These are phyloP conservation scores for Coleophoma cylindrospora DNA, from an alignment of 2,329 filamentous ascomycete species.

Conservation along the genomic window DNA sequence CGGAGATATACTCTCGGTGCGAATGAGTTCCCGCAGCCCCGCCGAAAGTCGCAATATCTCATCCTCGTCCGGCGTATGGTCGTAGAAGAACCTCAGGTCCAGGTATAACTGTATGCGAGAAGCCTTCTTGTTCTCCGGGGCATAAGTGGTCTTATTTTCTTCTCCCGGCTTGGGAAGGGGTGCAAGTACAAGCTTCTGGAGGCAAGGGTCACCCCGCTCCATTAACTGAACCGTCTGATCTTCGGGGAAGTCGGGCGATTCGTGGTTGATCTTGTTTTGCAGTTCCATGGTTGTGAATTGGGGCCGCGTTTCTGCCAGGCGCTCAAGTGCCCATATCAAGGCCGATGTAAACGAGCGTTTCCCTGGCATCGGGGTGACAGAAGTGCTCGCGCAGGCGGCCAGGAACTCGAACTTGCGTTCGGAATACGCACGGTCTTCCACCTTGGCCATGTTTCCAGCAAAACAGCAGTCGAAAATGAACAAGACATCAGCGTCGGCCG, in stretches of 20 bases:
- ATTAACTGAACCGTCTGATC: background rate
- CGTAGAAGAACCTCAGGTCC: background rate
- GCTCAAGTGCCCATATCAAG: constrained; percentile 4
- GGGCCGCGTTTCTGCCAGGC: background rate
- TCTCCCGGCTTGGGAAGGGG: constrained; percentile 1
- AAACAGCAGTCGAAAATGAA: constrained; percentile 8
- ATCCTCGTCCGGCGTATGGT: background rate
- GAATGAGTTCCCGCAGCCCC: background rate
- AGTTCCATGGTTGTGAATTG: constrained; percentile 2
- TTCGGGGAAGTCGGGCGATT: constrained; percentile 2
- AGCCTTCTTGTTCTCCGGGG: background rate
- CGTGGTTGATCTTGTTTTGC: constrained; percentile 1
- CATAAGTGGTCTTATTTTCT: background rate
- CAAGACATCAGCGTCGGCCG: constrained; percentile 1
- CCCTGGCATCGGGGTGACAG: background rate
- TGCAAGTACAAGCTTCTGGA: constrained; percentile 4
- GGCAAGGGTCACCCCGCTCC: constrained; percentile 3
- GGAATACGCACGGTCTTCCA: background rate
- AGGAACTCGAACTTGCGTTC: constrained; percentile 3
- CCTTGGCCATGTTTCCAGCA: constrained; percentile 2
- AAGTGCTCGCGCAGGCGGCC: constrained; percentile 1
- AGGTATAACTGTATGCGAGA: background rate
- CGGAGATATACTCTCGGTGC: background rate
- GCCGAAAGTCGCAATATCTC: background rate
- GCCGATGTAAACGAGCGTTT: constrained; percentile 4